Percentiles rank a stretch among this genome's conserved stretches.
These are phyloP conservation scores for Trapa incisa DNA, from an alignment of 345 rosid genomes.

Conservation along the genomic window DNA sequence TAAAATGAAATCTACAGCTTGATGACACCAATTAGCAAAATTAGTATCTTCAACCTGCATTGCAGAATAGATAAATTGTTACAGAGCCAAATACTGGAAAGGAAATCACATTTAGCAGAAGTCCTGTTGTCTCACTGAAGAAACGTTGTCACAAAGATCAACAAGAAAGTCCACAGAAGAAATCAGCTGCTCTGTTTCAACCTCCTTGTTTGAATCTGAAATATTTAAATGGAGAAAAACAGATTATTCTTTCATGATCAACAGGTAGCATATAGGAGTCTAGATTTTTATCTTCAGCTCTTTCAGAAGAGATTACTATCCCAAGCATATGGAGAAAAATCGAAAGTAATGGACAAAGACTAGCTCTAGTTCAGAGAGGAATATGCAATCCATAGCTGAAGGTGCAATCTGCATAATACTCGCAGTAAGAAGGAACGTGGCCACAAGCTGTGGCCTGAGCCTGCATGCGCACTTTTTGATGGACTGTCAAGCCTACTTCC, in stretches of 20 bases:
- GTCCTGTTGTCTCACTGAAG: constrained; percentile 26
- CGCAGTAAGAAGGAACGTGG: too few species aligned
- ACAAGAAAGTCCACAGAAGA: constrained; percentile 71
- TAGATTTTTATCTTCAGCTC: too few species aligned
- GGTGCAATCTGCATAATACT: too few species aligned
- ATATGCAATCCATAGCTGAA: too few species aligned
- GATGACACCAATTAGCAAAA: constrained; percentile 82
- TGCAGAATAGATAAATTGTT: neutral
- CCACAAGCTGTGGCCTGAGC: too few species aligned
- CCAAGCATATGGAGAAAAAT: too few species aligned
- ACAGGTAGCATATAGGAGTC: neutral
- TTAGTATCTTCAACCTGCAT: constrained; percentile 41
- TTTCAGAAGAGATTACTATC: too few species aligned
- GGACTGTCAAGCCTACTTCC: too few species aligned
- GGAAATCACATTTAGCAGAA: constrained; percentile 5
- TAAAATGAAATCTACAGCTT: constrained; percentile 78
- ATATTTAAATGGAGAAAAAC: neutral
- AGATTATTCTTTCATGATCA: neutral
- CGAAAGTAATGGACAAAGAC: too few species aligned
- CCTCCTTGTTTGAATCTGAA: constrained; percentile 42
- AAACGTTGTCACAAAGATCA: constrained; percentile 45
- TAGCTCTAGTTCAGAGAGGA: too few species aligned
- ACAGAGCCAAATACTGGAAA: neutral
- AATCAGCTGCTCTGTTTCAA: constrained; percentile 54
- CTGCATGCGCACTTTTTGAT: too few species aligned